A percentile compares a stretch with the other conserved stretches of the same genome.
Evolutionary conservation across 179 eudicot species (phyloP).

Genomic region (Beta lomatogona): DNA sequence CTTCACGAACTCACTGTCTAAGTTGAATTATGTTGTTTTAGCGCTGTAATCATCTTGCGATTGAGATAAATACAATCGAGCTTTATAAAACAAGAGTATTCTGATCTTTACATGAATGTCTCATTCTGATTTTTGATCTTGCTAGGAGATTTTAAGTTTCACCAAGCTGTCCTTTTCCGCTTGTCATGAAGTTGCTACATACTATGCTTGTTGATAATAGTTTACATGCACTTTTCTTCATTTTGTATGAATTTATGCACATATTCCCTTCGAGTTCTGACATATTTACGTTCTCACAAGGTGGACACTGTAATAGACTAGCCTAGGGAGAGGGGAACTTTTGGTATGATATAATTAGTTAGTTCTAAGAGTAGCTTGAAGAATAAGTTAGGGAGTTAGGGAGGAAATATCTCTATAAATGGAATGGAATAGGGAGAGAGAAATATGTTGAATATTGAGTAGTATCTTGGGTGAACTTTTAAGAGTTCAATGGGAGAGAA

Average conservation of each 20-base stretch:
- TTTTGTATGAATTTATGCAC: neutral
- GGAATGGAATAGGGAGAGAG: too few species aligned
- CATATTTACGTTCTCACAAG: neutral
- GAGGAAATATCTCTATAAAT: too few species aligned
- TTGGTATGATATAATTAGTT: too few species aligned
- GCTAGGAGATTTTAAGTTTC: neutral
- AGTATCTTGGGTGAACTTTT: too few species aligned
- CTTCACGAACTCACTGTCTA: neutral
- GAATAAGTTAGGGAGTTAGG: too few species aligned
- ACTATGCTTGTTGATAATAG: too few species aligned
- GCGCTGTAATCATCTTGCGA: neutral
- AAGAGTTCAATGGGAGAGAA: too few species aligned
- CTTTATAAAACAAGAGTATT: neutral
- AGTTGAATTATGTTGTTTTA: neutral
- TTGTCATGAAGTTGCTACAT: neutral
- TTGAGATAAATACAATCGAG: neutral
- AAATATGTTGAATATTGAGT: too few species aligned
- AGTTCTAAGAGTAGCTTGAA: too few species aligned
- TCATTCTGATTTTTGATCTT: neutral
- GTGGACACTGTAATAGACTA: too few species aligned
- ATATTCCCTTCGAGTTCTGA: neutral
- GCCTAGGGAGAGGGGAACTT: too few species aligned
- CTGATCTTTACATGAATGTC: neutral
- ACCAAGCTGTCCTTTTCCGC: neutral
- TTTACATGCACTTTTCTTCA: neutral